Evolutionary conservation across 164 flowering plant species (phyloP).

Genomic region (Aristolochia californica): DNA sequence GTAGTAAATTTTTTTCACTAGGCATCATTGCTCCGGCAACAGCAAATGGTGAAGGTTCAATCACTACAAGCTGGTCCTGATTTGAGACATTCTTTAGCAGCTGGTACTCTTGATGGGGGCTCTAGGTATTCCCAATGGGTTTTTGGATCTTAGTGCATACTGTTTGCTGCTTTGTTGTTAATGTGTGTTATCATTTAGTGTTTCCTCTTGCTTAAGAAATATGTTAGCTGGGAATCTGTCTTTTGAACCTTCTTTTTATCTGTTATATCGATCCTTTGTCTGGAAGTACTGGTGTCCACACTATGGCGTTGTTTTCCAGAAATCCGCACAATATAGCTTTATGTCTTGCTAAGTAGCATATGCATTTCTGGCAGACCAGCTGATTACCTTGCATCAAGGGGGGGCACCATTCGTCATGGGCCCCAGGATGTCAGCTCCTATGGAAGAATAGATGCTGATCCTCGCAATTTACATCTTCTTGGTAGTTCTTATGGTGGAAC

Average conservation of each 20-base stretch:
- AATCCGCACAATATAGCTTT: conserved; percentile 13
- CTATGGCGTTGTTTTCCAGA: too few species aligned
- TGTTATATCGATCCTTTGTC: too few species aligned
- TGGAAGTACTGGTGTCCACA: too few species aligned
- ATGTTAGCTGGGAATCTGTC: background rate
- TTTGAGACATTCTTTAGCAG: conserved; percentile 6
- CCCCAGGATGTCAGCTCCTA: conserved; percentile 59
- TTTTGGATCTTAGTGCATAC: background rate
- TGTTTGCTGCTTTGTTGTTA: background rate
- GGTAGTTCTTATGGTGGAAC: conserved; percentile 48
- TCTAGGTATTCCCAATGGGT: conserved; percentile 44
- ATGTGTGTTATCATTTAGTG: background rate
- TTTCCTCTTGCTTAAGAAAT: background rate
- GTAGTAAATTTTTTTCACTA: background rate
- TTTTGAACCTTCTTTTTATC: background rate
- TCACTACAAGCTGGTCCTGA: conserved; percentile 36
- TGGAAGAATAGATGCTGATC: conserved; percentile 69
- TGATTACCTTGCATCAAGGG: conserved; percentile 87
- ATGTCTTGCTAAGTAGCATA: conserved; percentile 49
- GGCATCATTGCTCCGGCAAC: conserved; percentile 62
- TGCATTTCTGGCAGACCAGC: conserved; percentile 95
- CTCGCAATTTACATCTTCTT: conserved; percentile 44
- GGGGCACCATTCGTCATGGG: conserved; percentile 51
- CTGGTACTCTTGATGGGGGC: conserved; percentile 52
- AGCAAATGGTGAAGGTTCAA: conserved; percentile 62